phyloP scores from a whole-genome alignment of 768 basidiomycete genomes.

The Nidularia pulvinata region DNA sequence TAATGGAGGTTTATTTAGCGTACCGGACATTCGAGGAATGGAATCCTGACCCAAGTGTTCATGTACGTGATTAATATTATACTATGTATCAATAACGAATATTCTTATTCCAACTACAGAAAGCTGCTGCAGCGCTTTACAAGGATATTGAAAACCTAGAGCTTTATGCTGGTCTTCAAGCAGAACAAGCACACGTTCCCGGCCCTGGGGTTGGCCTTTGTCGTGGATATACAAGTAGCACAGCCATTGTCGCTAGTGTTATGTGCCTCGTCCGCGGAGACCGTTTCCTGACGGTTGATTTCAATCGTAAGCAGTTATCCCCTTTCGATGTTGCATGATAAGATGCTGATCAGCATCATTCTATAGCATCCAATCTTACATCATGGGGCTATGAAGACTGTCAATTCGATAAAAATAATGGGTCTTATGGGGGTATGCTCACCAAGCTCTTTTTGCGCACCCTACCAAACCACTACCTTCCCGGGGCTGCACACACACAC shows the following conservation, averaged over 20 bases:
- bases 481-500: constrained; percentile 66
- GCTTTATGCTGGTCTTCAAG: constrained; percentile 73
- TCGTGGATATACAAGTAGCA: constrained; percentile 81
- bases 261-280: constrained; percentile 78
- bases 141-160: constrained; percentile 78
- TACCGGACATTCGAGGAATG: constrained; percentile 69
- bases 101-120: constrained; percentile 26
- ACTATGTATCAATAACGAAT: no score
- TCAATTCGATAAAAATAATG: constrained; percentile 59
- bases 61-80: constrained; percentile 38
- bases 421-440: constrained; percentile 77
- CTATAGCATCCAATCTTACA: constrained; percentile 70
- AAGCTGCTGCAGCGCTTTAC: constrained; percentile 65
- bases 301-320: constrained; percentile 64
- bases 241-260: constrained; percentile 83
- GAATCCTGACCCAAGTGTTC: constrained; percentile 61
- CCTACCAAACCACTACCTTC: constrained; percentile 68
- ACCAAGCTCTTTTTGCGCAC: constrained; percentile 72
- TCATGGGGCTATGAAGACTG: constrained; percentile 80
- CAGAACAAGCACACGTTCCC: constrained; percentile 68
- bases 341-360: no score
- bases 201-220: constrained; percentile 75
- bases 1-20: constrained; percentile 35
- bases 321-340: no score
- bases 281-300: constrained; percentile 75